phyloP scores from a whole-genome alignment of 768 basidiomycete genomes.

The Mycena capillaripes region DNA sequence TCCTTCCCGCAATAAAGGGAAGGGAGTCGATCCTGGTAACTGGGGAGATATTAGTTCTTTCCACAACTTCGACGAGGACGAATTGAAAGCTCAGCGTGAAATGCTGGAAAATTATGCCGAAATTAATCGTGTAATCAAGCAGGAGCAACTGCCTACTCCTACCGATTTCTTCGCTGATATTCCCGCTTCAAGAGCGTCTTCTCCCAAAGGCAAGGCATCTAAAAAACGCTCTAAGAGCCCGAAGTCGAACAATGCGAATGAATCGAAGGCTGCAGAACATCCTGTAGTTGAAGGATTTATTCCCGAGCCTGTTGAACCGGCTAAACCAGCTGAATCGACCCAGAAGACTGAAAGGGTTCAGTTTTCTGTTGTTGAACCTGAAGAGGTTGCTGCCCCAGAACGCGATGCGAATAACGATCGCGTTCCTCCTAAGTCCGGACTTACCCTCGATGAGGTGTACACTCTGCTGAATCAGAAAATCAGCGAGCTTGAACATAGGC shows the following conservation, averaged over 20 bases:
- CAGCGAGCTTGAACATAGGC: too few relatives aligned
- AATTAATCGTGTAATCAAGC: neutral
- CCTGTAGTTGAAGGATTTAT: neutral
- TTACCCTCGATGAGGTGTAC: too few relatives aligned
- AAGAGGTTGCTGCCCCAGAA: too few relatives aligned
- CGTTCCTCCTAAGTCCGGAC: too few relatives aligned
- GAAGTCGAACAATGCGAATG: neutral
- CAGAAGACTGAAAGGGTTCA: too few relatives aligned
- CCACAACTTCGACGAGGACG: neutral
- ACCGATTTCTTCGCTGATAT: neutral
- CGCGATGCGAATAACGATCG: too few relatives aligned
- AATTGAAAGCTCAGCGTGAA: neutral
- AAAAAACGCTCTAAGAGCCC: neutral
- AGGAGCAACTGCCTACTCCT: neutral
- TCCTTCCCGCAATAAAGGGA: neutral
- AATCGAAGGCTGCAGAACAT: neutral
- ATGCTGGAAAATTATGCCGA: too few relatives aligned
- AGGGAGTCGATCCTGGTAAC: constrained; percentile 2
- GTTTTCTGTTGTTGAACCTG: too few relatives aligned
- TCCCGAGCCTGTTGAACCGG: neutral
- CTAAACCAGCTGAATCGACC: too few relatives aligned
- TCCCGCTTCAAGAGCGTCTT: neutral
- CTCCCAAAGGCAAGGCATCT: neutral
- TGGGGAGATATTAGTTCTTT: constrained; percentile 4
- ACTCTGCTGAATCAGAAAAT: too few relatives aligned